These are phyloP conservation scores for Lanmaoa rubissima DNA, from an alignment of 768 basidiomycete genomes.

Conservation along the genomic window DNA sequence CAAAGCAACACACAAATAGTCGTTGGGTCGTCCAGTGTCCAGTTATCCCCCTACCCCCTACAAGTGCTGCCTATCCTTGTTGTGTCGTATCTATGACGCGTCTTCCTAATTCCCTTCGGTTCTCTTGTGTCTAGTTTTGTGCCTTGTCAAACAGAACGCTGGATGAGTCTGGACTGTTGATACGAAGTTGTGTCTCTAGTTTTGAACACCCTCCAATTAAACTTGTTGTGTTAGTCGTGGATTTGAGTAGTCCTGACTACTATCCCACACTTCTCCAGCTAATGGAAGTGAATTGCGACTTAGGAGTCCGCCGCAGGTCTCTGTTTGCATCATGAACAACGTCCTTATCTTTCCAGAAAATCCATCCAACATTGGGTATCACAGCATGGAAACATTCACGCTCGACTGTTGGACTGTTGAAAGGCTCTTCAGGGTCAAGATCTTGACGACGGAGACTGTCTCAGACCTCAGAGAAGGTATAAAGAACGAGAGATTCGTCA, in stretches of 20 bases:
- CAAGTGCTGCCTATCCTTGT: slow-evolving; percentile 24
- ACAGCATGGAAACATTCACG: no score
- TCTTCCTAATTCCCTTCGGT: slow-evolving; percentile 29
- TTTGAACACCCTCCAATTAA: slow-evolving; percentile 4
- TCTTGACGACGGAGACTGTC: no score
- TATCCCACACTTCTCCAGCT: no score
- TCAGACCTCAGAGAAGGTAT: no score
- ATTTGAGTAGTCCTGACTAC: background rate
- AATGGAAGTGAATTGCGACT: no score
- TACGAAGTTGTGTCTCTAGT: slow-evolving; percentile 19
- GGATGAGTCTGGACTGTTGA: slow-evolving; percentile 23
- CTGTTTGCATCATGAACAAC: no score
- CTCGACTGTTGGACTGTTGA: no score
- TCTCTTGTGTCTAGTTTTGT: slow-evolving; percentile 20
- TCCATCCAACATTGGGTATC: no score
- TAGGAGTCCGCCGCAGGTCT: no score
- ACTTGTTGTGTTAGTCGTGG: slow-evolving; percentile 26
- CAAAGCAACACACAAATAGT: slow-evolving; percentile 66
- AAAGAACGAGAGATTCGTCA: no score
- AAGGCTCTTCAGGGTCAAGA: no score
- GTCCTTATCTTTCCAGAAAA: background rate
- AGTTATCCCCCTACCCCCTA: slow-evolving; percentile 4
- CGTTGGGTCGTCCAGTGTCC: background rate
- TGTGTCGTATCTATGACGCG: slow-evolving; percentile 47
- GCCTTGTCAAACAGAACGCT: slow-evolving; percentile 13